Base-by-base conservation (phyloP, 768 basidiomycete species). In the Tricholoma sp. region DNA sequence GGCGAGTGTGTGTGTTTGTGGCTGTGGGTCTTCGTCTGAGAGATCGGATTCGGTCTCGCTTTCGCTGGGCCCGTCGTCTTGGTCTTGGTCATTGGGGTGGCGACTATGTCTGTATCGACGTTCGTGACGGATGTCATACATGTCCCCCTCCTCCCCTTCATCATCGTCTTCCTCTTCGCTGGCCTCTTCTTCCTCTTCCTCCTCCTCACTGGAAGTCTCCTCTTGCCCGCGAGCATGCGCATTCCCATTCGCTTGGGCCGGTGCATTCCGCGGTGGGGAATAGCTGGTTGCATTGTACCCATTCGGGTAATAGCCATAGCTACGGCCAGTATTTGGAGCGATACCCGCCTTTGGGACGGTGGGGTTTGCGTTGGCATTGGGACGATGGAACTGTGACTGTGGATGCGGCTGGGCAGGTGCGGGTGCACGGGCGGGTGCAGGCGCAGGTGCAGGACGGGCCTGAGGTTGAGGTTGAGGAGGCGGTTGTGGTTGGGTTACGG, bases 161-260 rank as follows among this genome's bases (percentile, higher is more conserved):
- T 59, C 57, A 13, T 59, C 55, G 20, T 64, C 65, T 34, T 57
- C 57, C 18, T 57, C 59, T 49, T 59, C 50, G 45, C 32, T 55
- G 39, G 66, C 62, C 28, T 58, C 62, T 31, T 60, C 57, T 17
- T 58, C 42, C 12, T 58, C 54, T 31, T 64, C 61, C 18, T 66
- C 66, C 12, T 64, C 65, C 10, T 69, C 68, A 3, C 47, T 32
- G 12, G 47, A 47, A 12, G 17, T 6, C 20, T 68, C 64, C 0
- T 68, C 66, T 17, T 66, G 47, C n/a, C 64, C 9, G 58, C 59
- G 12, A 61, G 24, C 61, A 61, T 17, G 53, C 50, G 2, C 39
- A 17, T 28, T 44, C 31, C 9, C 29, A 51, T 3, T 55, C 51
- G 9, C 28, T 50, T 28, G 47, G 17, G 47, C 12, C 0, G 24